Evolutionary conservation across 805 yeast genomes (phyloP).

Genomic region (Candida glaebosa): DNA sequence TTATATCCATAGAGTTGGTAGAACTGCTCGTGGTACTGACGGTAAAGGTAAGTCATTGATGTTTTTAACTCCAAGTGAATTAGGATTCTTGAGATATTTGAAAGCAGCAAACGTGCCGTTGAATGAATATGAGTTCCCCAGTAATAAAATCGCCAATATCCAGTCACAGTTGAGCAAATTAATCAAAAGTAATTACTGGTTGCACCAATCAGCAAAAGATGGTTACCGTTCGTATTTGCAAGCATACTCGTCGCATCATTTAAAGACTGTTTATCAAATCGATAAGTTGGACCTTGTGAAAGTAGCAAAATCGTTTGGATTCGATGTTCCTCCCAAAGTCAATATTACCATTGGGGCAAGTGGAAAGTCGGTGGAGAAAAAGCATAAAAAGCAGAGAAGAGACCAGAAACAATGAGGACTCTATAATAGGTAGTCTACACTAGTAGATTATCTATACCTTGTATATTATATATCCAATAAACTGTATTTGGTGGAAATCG

Average conservation of each 20-base stretch:
- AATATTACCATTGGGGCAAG: slow-evolving; percentile 95
- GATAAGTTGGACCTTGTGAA: slow-evolving; percentile 91
- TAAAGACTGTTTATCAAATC: slow-evolving; percentile 94
- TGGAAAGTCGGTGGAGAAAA: slow-evolving; percentile 57
- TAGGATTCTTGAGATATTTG: slow-evolving; percentile 90
- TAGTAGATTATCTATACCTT: not conserved
- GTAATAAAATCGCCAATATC: slow-evolving; percentile 91
- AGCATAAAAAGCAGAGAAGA: slow-evolving; percentile 44
- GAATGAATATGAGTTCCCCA: slow-evolving; percentile 95
- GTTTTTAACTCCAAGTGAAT: slow-evolving; percentile 92
- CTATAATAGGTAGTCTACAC: not conserved
- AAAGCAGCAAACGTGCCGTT: slow-evolving; percentile 97
- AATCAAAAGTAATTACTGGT: slow-evolving; percentile 87
- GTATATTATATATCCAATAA: not conserved
- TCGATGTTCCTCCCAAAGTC: slow-evolving; percentile 93
- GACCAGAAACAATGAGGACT: slow-evolving; percentile 10
- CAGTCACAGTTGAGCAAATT: slow-evolving; percentile 91
- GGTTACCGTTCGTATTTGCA: slow-evolving; percentile 96
- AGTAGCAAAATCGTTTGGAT: slow-evolving; percentile 95
- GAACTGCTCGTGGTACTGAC: slow-evolving; percentile 91
- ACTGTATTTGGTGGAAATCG: not conserved
- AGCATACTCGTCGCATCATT: slow-evolving; percentile 94
- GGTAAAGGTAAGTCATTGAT: slow-evolving; percentile 93
- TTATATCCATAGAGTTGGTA: slow-evolving; percentile 97
- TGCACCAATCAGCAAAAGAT: slow-evolving; percentile 94